phyloP scores from a whole-genome alignment of 73 alveolate species.

The Urostyla sp. region DNA sequence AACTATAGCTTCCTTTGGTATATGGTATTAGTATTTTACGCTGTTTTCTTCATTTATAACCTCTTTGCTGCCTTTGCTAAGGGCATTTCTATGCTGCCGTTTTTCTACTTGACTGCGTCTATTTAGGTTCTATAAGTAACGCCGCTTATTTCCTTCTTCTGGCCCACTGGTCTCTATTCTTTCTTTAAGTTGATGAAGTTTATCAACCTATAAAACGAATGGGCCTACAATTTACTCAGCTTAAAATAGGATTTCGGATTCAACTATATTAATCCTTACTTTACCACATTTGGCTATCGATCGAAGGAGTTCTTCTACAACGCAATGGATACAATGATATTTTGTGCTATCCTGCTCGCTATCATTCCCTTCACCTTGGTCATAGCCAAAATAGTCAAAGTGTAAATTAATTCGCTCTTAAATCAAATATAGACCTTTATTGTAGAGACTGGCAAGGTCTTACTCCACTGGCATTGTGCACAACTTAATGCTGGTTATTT shows the following conservation, averaged over 20 bases:
- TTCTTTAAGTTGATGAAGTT: no score
- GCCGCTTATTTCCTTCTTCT: slow-evolving; percentile 7
- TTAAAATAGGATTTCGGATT: no score
- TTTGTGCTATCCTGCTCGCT: slow-evolving; percentile 38
- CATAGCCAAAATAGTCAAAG: slow-evolving; percentile 5
- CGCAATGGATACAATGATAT: slow-evolving; percentile 11
- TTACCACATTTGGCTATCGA: not conserved
- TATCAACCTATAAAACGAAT: no score
- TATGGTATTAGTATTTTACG: no score
- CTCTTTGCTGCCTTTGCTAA: no score
- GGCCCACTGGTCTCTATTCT: slow-evolving; percentile 51
- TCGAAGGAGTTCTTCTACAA: not conserved
- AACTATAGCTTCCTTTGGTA: no score
- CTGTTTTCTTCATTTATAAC: no score
- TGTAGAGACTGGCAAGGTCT: not conserved
- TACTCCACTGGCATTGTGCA: slow-evolving; percentile 16
- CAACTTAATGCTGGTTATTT: not conserved
- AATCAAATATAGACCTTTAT: not conserved
- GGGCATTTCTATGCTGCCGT: no score
- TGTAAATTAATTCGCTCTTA: not conserved
- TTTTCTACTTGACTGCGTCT: slow-evolving; percentile 27
- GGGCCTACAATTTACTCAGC: no score
- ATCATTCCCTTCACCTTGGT: not conserved
- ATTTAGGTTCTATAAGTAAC: not conserved
- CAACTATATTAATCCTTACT: slow-evolving; percentile 11